phyloP scores from a whole-genome alignment of 2,329 filamentous ascomycete genomes.

The Aspergillus transmontanensis region DNA sequence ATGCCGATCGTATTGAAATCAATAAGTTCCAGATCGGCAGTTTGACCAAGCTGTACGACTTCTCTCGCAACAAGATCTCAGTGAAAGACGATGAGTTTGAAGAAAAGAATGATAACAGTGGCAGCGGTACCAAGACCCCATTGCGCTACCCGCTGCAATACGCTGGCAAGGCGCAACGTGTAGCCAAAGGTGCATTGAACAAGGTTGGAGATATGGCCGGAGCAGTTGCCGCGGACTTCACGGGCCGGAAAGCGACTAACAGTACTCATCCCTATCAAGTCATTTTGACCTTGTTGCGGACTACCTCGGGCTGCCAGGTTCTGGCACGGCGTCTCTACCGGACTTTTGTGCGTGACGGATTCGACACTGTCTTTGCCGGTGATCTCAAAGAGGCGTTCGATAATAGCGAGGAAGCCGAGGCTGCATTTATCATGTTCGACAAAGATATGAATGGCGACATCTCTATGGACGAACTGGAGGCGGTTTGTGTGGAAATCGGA shows the following conservation, averaged over 20 bases:
- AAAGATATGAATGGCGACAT: slow-evolving; percentile 97
- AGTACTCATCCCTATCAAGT: slow-evolving; percentile 83
- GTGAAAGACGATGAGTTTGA: slow-evolving; percentile 78
- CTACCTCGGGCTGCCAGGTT: slow-evolving; percentile 74
- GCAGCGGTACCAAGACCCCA: slow-evolving; percentile 71
- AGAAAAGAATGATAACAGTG: slow-evolving; percentile 49
- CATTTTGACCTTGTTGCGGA: slow-evolving; percentile 74
- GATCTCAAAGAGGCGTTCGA: slow-evolving; percentile 80
- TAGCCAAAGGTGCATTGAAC: slow-evolving; percentile 72
- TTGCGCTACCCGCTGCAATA: slow-evolving; percentile 71
- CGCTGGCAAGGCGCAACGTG: slow-evolving; percentile 69
- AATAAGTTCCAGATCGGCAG: slow-evolving; percentile 86
- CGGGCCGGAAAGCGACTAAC: slow-evolving; percentile 68
- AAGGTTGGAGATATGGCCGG: slow-evolving; percentile 85
- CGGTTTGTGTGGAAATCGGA: slow-evolving; percentile 91
- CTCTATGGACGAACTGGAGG: slow-evolving; percentile 90
- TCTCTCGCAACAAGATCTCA: slow-evolving; percentile 64
- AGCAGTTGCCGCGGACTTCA: slow-evolving; percentile 87
- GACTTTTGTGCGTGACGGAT: slow-evolving; percentile 74
- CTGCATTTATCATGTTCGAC: slow-evolving; percentile 90
- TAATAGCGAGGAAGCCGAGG: slow-evolving; percentile 81
- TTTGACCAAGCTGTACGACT: slow-evolving; percentile 65
- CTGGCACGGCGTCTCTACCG: slow-evolving; percentile 86
- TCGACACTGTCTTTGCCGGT: slow-evolving; percentile 74
- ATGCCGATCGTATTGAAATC: slow-evolving; percentile 84